Conservation (phyloP, 176 grass and related monocot species). For the Elymus sibiricus region DNA sequence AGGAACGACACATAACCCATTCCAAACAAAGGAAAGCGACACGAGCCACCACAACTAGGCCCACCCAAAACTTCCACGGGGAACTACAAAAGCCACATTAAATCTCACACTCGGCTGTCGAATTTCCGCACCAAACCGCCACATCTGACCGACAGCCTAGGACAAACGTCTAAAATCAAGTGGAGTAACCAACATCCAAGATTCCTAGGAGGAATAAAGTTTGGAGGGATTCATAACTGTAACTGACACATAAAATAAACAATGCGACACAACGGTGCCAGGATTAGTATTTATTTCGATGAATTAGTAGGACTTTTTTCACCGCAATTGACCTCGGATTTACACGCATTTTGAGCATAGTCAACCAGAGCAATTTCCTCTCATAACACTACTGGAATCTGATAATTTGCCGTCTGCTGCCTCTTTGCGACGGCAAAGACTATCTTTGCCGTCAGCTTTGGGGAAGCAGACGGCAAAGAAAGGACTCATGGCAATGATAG, state of each 20-base stretch:
- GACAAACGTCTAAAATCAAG: neutral
- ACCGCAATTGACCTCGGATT: neutral
- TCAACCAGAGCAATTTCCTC: too few species aligned
- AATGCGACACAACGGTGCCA: neutral
- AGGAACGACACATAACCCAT: neutral
- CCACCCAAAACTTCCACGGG: neutral
- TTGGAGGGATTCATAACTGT: neutral
- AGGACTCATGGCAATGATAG: too few species aligned
- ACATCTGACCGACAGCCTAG: neutral
- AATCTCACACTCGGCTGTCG: neutral
- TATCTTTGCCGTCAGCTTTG: too few species aligned
- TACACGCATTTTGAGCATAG: too few species aligned
- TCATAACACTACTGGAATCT: too few species aligned
- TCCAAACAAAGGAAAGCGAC: neutral
- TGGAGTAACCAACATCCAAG: neutral
- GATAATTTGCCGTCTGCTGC: too few species aligned
- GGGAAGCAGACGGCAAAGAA: too few species aligned
- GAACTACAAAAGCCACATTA: neutral
- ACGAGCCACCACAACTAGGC: neutral
- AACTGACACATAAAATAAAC: neutral
- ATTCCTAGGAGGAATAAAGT: neutral
- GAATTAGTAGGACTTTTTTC: neutral
- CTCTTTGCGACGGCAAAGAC: too few species aligned
- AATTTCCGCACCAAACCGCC: neutral
- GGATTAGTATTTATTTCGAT: neutral